A percentile compares a stretch with the other conserved stretches of the same genome.
Conservation (phyloP, 2,329 filamentous ascomycete genomes). For the Fusarium sp. region DNA sequence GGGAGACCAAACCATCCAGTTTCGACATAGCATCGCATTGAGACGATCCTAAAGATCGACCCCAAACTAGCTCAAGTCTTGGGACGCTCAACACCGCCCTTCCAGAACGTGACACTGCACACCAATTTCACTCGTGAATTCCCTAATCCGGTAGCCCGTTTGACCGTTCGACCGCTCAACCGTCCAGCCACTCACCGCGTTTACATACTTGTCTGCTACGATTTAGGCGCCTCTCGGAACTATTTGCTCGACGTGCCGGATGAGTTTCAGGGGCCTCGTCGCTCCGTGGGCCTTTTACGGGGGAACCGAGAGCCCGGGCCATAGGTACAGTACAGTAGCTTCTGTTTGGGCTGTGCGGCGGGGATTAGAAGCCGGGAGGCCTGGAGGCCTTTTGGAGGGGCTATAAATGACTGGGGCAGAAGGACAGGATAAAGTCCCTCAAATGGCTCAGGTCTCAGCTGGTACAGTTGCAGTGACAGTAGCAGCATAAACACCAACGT, state of each 20-base stretch:
- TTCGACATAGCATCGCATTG: conserved; percentile 8
- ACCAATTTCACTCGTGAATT: conserved; percentile 14
- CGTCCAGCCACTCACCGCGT: conserved; percentile 22
- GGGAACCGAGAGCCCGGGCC: conserved; percentile 33
- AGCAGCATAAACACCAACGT: conserved; percentile 11
- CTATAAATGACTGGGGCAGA: conserved; percentile 14
- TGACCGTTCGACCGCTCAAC: conserved; percentile 17
- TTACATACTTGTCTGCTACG: neutral
- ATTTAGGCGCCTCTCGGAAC: conserved; percentile 11
- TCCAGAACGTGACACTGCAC: conserved; percentile 33
- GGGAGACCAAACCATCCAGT: neutral
- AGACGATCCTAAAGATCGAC: conserved; percentile 29
- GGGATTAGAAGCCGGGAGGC: conserved; percentile 16
- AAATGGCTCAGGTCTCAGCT: conserved; percentile 26
- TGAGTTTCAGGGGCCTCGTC: conserved; percentile 22
- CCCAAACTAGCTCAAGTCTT: conserved; percentile 18
- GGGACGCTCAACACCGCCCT: conserved; percentile 33
- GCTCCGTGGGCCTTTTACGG: conserved; percentile 26
- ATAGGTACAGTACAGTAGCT: conserved; percentile 6
- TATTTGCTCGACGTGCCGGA: conserved; percentile 6
- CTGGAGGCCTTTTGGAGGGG: conserved; percentile 8
- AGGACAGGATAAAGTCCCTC: conserved; percentile 28
- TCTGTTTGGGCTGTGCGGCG: conserved; percentile 11
- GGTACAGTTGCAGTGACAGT: neutral
- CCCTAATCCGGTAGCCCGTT: conserved; percentile 34